Evolutionary conservation across 2,329 filamentous ascomycete species (phyloP), one percentile per base, ranked within the genome.

Genomic region (Colletotrichum limetticola): DNA sequence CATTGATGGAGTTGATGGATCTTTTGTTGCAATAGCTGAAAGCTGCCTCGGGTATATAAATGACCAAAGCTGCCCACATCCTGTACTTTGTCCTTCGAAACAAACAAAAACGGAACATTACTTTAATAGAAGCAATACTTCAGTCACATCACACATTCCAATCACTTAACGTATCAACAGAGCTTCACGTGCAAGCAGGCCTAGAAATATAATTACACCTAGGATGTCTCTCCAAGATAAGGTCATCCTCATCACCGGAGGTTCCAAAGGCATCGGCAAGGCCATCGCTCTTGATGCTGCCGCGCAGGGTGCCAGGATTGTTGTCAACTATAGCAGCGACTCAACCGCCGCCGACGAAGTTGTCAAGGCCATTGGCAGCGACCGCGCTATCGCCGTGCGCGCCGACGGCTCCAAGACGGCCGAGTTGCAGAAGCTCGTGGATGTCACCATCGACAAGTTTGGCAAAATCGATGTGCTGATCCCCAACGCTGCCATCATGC

Each of bases 391-490:
- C 26, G 86, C 88, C 24, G 83, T 93, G 28, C 85, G 90, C 80
- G 90, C 88, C 2, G 86, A 93, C 75, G 88, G 83, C 4, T 83
- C 84, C 35, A 85, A 81, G 30, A 74, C 89, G 5, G 37, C 78
- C 0, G 86, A 85, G 11, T 82, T 89, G 66, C 83, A 85, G n/a
- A 78, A 78, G 19, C 83, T 92, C 5, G 84, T 92, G 22, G 78
- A 84, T 1, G 80, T 82, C 7, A 83, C 87, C 0, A 82, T 91
- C 1, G 76, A 82, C 2, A 83, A 82, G 55, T 91, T 88, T 74
- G 86, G 86, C 30, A 85, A 85, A 72, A 87, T 92, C 75, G 90
- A 93, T 80, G 85, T 91, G 49, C 74, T 92, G 3, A 82, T 92
- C 58, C 83, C 86, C 2, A 91, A 89, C 74, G 89, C 90, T 0